Evolutionary conservation across 495 filamentous ascomycete species (phyloP).

Genomic region (Astrothelium subdiscretum): DNA sequence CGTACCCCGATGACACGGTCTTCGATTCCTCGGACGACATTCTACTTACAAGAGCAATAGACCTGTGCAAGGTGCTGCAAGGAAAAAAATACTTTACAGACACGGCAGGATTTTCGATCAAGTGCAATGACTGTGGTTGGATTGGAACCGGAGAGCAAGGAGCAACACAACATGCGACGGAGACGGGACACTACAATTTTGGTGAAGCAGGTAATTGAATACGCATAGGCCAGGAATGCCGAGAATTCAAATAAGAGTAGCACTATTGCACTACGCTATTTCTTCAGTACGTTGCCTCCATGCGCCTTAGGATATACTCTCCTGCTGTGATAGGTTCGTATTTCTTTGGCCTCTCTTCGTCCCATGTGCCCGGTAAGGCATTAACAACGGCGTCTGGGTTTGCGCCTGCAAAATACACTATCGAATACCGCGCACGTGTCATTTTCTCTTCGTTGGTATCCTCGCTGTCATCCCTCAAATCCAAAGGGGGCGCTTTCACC

Average conservation of each 20-base stretch:
- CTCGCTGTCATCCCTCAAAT: conserved; percentile 16
- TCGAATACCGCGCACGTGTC: conserved; percentile 45
- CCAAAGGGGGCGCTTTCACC: not conserved
- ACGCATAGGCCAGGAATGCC: too few species aligned
- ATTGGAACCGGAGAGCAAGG: conserved; percentile 63
- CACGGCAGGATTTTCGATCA: conserved; percentile 69
- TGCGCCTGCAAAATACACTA: conserved; percentile 50
- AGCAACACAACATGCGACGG: conserved; percentile 53
- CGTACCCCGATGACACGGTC: conserved; percentile 66
- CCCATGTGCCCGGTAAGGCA: conserved; percentile 41
- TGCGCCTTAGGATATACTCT: conserved; percentile 25
- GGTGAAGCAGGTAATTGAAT: conserved; percentile 42
- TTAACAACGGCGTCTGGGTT: conserved; percentile 45
- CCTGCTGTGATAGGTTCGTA: conserved; percentile 25
- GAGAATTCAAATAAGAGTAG: too few species aligned
- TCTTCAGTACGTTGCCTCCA: conserved; percentile 20
- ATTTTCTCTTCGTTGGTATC: conserved; percentile 26
- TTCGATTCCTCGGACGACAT: conserved; percentile 61
- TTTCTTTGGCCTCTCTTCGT: conserved; percentile 23
- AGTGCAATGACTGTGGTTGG: conserved; percentile 64
- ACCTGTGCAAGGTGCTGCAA: conserved; percentile 60
- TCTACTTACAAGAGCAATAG: conserved; percentile 54
- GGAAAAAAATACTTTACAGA: conserved; percentile 82
- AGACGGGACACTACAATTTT: conserved; percentile 61
- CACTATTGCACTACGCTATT: not conserved